Evolutionary conservation across 1,284 basidiomycete species (phyloP).

Genomic region (Boletus calvinii): DNA sequence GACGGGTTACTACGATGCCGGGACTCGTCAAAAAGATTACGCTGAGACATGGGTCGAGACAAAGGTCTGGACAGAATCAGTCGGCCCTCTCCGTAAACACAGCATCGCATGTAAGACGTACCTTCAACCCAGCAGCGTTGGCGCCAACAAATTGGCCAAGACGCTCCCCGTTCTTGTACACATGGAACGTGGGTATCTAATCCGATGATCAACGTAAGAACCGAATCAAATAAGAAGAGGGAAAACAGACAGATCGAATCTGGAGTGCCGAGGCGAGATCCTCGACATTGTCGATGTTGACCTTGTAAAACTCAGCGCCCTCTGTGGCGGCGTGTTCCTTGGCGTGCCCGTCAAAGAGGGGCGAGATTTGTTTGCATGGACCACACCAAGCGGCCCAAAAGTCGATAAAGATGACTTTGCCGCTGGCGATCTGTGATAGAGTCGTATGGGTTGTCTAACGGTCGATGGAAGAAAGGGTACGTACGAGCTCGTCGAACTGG

Average conservation of each 20-base stretch:
- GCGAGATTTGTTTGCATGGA: constrained; percentile 69
- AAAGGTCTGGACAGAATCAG: neutral
- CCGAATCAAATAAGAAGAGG: fast-evolving
- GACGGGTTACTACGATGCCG: neutral
- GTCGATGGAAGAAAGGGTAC: neutral
- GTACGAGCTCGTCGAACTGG: constrained; percentile 18
- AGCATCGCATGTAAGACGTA: constrained; percentile 2
- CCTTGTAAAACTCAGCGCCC: constrained; percentile 63
- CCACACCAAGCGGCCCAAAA: constrained; percentile 61
- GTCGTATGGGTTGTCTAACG: neutral
- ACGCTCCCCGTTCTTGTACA: constrained; percentile 60
- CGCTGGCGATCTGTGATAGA: constrained; percentile 18
- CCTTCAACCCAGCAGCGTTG: constrained; percentile 20
- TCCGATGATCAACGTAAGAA: neutral
- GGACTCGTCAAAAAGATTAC: neutral
- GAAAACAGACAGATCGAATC: constrained; percentile 48
- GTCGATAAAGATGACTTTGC: constrained; percentile 53
- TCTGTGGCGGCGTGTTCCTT: constrained; percentile 25
- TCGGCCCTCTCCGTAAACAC: neutral
- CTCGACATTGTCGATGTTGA: constrained; percentile 53
- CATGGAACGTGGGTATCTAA: constrained; percentile 75
- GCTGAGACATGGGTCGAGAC: neutral
- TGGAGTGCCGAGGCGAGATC: constrained; percentile 46
- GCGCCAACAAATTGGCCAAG: constrained; percentile 64
- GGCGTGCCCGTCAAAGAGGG: constrained; percentile 59